These are phyloP conservation scores for Globisporangium parvum DNA, from an alignment of 352 stramenopile genomes.

Conservation along the genomic window DNA sequence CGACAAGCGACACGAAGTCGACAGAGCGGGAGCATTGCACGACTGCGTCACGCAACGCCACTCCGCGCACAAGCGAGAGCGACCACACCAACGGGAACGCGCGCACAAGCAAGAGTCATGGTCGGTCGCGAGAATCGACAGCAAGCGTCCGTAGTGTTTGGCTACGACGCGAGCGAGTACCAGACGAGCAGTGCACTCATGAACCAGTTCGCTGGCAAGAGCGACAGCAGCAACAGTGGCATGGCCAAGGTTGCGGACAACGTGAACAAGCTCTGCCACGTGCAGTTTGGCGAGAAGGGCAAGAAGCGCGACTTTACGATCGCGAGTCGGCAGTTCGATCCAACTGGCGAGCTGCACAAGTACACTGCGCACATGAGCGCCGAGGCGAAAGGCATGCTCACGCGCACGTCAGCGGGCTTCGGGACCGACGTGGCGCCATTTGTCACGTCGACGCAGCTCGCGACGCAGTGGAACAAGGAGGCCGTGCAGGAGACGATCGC, in stretches of 20 bases:
- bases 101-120: slow-evolving; percentile 10
- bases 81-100: no score
- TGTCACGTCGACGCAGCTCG: slow-evolving; percentile 57
- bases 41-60: not conserved
- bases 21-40: no score
- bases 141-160: slow-evolving; percentile 54
- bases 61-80: no score
- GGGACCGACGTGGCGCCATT: slow-evolving; percentile 45
- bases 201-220: slow-evolving; percentile 31
- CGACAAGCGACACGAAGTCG: no score
- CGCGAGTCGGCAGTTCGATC: slow-evolving; percentile 46
- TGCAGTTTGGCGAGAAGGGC: slow-evolving; percentile 57
- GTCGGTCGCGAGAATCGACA: slow-evolving; percentile 24
- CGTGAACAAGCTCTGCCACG: slow-evolving; percentile 57
- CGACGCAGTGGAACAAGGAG: slow-evolving; percentile 59
- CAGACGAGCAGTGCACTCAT: slow-evolving; percentile 40
- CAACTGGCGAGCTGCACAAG: slow-evolving; percentile 58
- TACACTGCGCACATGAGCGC: slow-evolving; percentile 48
- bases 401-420: slow-evolving; percentile 51
- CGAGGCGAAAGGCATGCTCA: slow-evolving; percentile 50
- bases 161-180: slow-evolving; percentile 55
- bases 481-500: slow-evolving; percentile 48
- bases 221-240: slow-evolving; percentile 1
- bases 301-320: slow-evolving; percentile 53
- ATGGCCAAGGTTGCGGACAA: slow-evolving; percentile 22